phyloP scores from a whole-genome alignment of 2,329 filamentous ascomycete species.

The Alternaria metachromatica region DNA sequence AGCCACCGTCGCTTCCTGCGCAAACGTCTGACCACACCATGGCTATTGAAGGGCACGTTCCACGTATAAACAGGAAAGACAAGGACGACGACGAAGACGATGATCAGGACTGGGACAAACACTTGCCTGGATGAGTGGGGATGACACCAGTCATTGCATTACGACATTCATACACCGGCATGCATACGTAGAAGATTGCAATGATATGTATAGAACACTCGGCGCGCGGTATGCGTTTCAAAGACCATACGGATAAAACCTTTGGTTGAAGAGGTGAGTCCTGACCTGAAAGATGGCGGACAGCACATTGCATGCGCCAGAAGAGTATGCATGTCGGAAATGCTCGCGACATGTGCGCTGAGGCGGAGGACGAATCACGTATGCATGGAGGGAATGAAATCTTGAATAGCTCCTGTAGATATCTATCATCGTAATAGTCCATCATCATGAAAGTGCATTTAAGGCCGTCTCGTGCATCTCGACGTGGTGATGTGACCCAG shows the following conservation, averaged over 20 bases:
- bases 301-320: not conserved
- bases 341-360: not conserved
- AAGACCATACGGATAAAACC: not conserved
- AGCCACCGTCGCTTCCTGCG: conserved; percentile 32
- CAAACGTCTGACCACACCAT: conserved; percentile 34
- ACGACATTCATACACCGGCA: not conserved
- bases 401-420: not conserved
- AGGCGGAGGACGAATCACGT: not conserved
- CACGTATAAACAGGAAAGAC: conserved; percentile 27
- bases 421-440: not conserved
- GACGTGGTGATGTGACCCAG: not conserved
- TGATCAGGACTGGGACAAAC: conserved; percentile 45
- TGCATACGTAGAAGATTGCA: not conserved
- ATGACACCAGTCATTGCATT: not conserved
- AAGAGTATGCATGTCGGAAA: not conserved
- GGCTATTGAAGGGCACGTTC: conserved; percentile 50
- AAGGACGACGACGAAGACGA: conserved; percentile 31
- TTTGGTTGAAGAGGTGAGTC: not conserved
- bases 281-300: not conserved
- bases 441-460: not conserved
- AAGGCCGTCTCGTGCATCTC: not conserved
- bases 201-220: not conserved
- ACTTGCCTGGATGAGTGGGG: conserved; percentile 32
- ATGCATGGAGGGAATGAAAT: not conserved
- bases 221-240: not conserved